These are phyloP conservation scores for Xylaria sp. DNA, from an alignment of 2,329 filamentous ascomycete genomes.

Conservation along the genomic window DNA sequence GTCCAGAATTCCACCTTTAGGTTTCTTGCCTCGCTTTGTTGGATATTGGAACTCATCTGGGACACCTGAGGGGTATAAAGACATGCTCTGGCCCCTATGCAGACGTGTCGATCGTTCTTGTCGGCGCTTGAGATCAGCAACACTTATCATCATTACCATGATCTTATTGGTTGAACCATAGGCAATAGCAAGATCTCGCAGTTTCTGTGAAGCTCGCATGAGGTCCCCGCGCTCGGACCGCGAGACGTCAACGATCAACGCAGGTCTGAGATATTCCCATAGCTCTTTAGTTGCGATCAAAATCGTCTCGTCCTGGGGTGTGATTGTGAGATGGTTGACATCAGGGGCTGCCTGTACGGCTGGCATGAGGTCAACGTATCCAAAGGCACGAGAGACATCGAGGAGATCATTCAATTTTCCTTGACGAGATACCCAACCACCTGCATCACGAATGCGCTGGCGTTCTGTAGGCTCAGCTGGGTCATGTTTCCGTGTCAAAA, in stretches of 20 bases:
- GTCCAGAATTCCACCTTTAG: constrained; percentile 76
- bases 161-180: constrained; percentile 95
- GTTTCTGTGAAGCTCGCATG: constrained; percentile 94
- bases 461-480: constrained; percentile 87
- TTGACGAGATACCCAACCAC: constrained; percentile 94
- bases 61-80: constrained; percentile 80
- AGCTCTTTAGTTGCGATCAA: constrained; percentile 90
- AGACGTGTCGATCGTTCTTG: constrained; percentile 74
- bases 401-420: constrained; percentile 92
- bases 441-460: constrained; percentile 90
- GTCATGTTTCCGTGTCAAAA: constrained; percentile 91
- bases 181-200: constrained; percentile 93
- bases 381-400: constrained; percentile 93
- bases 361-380: constrained; percentile 92
- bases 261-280: constrained; percentile 93
- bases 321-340: constrained; percentile 79
- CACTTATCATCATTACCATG: constrained; percentile 98
- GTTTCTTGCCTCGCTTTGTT: constrained; percentile 70
- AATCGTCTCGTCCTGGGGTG: constrained; percentile 92
- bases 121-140: constrained; percentile 88
- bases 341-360: constrained; percentile 92
- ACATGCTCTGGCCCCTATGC: constrained; percentile 84
- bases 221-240: constrained; percentile 86
- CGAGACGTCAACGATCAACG: constrained; percentile 91
- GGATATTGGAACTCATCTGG: constrained; percentile 75